Base-by-base conservation (phyloP, 805 yeast genomes). In the Metschnikowia cubensis region DNA sequence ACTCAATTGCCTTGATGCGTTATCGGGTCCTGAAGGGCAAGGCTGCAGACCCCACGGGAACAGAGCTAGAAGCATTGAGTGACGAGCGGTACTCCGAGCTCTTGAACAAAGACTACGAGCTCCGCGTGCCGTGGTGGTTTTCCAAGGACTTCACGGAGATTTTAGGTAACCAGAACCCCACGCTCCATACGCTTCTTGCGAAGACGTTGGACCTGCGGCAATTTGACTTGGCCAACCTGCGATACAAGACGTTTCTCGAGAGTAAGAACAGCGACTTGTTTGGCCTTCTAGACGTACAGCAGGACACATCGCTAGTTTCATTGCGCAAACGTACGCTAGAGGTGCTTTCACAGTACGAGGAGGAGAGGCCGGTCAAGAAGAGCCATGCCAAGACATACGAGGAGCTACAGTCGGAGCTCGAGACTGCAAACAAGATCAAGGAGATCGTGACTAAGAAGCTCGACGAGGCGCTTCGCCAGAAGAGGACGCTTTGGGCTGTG, bases 61-160 rank as follows among this genome's bases (percentile, higher is more conserved):
- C 51, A n/a, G 61, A 64, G 42, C 58, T 58, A 29, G 63, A 59
- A n/a, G 51, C 57, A n/a, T 45, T 68, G 18, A 58, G 60, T 14
- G 75, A 69, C 48, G 56, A 55, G 8, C 64, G 62, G 22, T 69
- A 65, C 52, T 48, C 64, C 29, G 54, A 53, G n/a, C 45, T 67
- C 34, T 57, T 71, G 42, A 67, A 69, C 43, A 55, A 59, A 21
- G 74, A 71, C 52, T 67, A 68, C 50, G 66, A 65, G 42, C 61
- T 66, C 48, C 62, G 68, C 32, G 61, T 55, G 41, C 77, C 78
- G 11, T 74, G 77, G 77, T 74, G 78, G 78, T 72, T 63, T 50
- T 55, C 64, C 15, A 56, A 64, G 45, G 51, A 57, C 20, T 69
- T 70, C 51, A 52, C 66, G 6, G 60, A 64, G 34, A 57, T 61